A percentile compares a stretch with the other conserved stretches of the same genome.
Conservation (phyloP, 345 rosid genomes). For the Brassica juncea region DNA sequence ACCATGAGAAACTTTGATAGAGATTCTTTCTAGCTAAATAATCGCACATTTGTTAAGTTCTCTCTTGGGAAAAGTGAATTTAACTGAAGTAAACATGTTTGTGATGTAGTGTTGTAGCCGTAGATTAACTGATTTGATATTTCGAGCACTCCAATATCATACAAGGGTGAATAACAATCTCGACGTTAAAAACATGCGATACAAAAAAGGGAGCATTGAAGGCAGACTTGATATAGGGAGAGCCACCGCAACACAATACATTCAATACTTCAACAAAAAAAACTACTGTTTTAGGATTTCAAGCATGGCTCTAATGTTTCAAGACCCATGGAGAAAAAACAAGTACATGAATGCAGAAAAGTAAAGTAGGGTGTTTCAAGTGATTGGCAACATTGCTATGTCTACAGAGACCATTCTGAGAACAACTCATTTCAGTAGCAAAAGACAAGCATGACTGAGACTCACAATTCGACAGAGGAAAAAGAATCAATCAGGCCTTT, state of each 20-base stretch:
- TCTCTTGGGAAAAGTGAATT: too few relatives aligned
- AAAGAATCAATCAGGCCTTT: constrained; percentile 41
- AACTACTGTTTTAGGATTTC: constrained; percentile 1
- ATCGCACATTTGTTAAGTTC: too few relatives aligned
- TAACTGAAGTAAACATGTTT: too few relatives aligned
- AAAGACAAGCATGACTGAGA: background rate
- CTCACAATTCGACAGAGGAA: background rate
- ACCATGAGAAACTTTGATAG: too few relatives aligned
- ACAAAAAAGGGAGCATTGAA: background rate
- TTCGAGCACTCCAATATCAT: too few relatives aligned
- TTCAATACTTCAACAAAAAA: background rate
- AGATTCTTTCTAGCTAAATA: too few relatives aligned
- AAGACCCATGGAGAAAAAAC: constrained; percentile 4
- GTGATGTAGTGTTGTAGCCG: too few relatives aligned
- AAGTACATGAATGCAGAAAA: constrained; percentile 7
- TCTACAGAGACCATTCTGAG: background rate
- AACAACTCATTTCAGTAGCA: constrained; percentile 4
- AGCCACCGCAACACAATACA: background rate
- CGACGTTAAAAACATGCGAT: too few relatives aligned
- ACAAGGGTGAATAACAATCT: too few relatives aligned
- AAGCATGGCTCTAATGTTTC: background rate
- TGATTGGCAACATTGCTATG: background rate
- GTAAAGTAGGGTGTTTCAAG: background rate
- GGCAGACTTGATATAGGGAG: background rate
- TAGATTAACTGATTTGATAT: too few relatives aligned